phyloP scores from a whole-genome alignment of 768 basidiomycete genomes.

The Suillus fuscotomentosus region DNA sequence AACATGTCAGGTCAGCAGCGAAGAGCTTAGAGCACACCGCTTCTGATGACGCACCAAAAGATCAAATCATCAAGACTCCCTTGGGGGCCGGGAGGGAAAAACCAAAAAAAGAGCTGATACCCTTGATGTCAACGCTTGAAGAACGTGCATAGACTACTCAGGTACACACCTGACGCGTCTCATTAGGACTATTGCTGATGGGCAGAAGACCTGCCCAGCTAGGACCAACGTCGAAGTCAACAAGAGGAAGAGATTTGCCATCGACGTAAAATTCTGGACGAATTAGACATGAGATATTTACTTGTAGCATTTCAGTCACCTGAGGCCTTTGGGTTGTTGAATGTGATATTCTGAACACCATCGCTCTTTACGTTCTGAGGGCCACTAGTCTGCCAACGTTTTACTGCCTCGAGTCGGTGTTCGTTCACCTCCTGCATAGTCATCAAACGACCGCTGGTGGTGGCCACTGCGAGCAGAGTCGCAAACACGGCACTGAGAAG shows the following conservation, averaged over 20 bases:
- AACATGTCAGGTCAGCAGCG: not conserved
- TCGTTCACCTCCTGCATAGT: constrained; percentile 42
- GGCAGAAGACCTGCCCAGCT: constrained; percentile 75
- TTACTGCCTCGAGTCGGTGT: constrained; percentile 29
- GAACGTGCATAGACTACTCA: not conserved
- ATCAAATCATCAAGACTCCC: constrained; percentile 35
- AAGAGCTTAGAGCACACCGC: not conserved
- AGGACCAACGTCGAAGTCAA: constrained; percentile 72
- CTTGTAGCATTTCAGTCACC: not conserved
- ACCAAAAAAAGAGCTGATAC: constrained; percentile 71
- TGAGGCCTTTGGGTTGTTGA: not conserved
- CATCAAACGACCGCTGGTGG: constrained; percentile 7
- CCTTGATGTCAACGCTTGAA: not conserved
- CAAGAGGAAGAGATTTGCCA: constrained; percentile 60
- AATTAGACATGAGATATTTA: constrained; percentile 8
- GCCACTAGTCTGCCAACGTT: constrained; percentile 31
- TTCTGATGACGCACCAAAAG: not conserved
- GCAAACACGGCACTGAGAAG: not conserved
- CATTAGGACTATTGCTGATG: constrained; percentile 56
- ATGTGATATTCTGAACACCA: constrained; percentile 16
- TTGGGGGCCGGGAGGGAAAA: constrained; percentile 74
- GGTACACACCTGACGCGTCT: constrained; percentile 58
- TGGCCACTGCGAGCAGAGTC: not conserved
- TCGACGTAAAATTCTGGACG: constrained; percentile 68
- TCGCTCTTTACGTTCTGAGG: constrained; percentile 8